Base-by-base conservation (phyloP, 768 basidiomycete species). In the Leccinum truebloodii region DNA sequence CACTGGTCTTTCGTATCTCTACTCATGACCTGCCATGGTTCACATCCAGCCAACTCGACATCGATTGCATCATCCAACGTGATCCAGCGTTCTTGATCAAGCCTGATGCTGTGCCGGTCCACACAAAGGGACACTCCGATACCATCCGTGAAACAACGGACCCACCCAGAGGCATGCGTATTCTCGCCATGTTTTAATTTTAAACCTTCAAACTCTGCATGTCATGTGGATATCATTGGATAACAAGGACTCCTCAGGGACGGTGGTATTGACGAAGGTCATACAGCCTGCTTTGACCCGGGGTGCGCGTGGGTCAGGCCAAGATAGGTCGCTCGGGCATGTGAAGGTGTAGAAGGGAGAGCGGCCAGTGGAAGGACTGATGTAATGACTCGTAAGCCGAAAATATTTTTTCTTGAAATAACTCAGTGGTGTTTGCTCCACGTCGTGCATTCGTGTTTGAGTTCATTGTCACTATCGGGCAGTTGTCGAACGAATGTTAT, bases 351-450 rank as follows among this genome's bases (percentile, higher is more conserved):
- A 24, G 52, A 49, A 50, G 49, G n/a, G 50, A 16, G 41, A 16
- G 35, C 20, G 6, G 13, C 22, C 20, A 22, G 32, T 37, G 24
- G 49, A 60, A 30, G 59, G 54, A 35, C 18, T 57, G 8, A 26
- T 72, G 63, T 71, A 70, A 65, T 62, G 52, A 67, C 35, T 28
- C 57, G 56, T 50, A 44, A 35, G 32, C 26, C 56, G 34, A 54
- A 59, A 50, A 55, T 39, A 52, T 46, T 12, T 14, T 35, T 28
- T 63, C 39, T 59, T 57, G 59, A 59, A 57, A 37, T 50, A 24
- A 50, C 16, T 20, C 49, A 22, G 6, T 39, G 24, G n/a, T 26
- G 14, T 13, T 3, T 16, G 53, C 13, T 49, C 10, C 16, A 37
- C 26, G 30, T 37, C 22, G 20, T 46, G 44, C 20, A 20, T 50